A percentile compares a stretch with the other conserved stretches of the same genome.
Evolutionary conservation across 1,284 basidiomycete genomes (phyloP).

Genomic region (Leccinum pachyderme): DNA sequence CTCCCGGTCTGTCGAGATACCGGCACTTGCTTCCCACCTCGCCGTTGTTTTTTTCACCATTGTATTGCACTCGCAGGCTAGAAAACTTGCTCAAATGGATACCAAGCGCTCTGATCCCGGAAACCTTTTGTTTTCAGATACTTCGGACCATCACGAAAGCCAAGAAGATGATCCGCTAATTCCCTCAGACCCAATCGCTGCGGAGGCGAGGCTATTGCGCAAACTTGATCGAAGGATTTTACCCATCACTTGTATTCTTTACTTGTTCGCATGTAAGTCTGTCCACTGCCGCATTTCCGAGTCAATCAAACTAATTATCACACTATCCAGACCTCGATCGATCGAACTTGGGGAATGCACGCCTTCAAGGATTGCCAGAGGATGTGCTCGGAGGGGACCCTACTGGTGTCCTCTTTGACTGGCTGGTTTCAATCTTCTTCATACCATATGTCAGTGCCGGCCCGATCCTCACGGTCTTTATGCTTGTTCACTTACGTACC

Average conservation of each 20-base stretch:
- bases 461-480: neutral
- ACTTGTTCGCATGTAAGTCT: conserved; percentile 69
- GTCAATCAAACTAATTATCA: neutral
- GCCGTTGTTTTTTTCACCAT: neutral
- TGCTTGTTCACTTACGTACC: neutral
- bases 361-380: conserved; percentile 63
- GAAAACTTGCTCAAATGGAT: conserved; percentile 11
- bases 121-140: conserved; percentile 5
- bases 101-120: conserved; percentile 16
- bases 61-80: neutral
- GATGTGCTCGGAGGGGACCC: conserved; percentile 67
- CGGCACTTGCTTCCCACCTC: neutral
- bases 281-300: neutral
- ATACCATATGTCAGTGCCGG: conserved; percentile 61
- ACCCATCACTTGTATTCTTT: conserved; percentile 68
- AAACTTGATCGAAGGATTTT: conserved; percentile 69
- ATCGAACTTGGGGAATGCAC: conserved; percentile 74
- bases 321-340: conserved; percentile 60
- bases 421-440: conserved; percentile 74
- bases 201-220: conserved; percentile 59
- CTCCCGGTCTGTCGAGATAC: neutral
- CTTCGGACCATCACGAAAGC: conserved; percentile 3
- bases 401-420: conserved; percentile 65
- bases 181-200: conserved; percentile 24
- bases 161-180: conserved; percentile 26